phyloP scores from a whole-genome alignment of 331 rosid genomes.

The Pyracantha coccinea region DNA sequence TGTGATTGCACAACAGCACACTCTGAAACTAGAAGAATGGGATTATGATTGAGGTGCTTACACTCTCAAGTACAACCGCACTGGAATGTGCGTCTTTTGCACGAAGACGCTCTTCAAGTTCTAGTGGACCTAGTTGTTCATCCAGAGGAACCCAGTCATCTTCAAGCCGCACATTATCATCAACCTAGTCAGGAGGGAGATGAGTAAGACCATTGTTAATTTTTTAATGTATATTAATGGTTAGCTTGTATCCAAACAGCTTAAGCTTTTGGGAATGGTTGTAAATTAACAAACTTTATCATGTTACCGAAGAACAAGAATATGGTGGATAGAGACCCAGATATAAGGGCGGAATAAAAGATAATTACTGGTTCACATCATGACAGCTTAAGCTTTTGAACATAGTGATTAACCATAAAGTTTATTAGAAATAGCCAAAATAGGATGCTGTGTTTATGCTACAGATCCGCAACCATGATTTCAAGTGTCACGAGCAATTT shows the following conservation, averaged over 20 bases:
- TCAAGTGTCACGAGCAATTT: not conserved
- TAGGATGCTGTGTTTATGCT: not conserved
- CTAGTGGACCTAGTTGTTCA: constrained; percentile 63
- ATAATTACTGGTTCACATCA: not conserved
- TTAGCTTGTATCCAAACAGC: not conserved
- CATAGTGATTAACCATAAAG: not conserved
- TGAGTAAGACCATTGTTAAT: constrained; percentile 7
- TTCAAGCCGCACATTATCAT: constrained; percentile 81
- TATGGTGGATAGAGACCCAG: not conserved
- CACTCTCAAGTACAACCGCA: constrained; percentile 95
- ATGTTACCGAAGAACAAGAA: too few relatives aligned
- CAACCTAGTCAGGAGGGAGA: constrained; percentile 43
- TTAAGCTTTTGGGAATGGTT: not conserved
- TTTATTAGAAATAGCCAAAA: not conserved
- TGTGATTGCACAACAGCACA: not conserved
- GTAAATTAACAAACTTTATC: not conserved
- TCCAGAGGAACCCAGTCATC: constrained; percentile 99
- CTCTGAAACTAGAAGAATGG: constrained; percentile 4
- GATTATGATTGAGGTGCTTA: constrained; percentile 32
- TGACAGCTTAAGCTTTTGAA: too few relatives aligned
- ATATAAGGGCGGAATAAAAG: not conserved
- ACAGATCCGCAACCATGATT: not conserved
- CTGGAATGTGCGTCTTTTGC: constrained; percentile 89
- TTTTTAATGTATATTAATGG: not conserved
- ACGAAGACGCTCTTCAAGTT: constrained; percentile 83